Evolutionary conservation across 805 yeast genomes (phyloP), one percentile per base, ranked within the genome.

Genomic region (Wickerhamiella kurtzmanii): DNA sequence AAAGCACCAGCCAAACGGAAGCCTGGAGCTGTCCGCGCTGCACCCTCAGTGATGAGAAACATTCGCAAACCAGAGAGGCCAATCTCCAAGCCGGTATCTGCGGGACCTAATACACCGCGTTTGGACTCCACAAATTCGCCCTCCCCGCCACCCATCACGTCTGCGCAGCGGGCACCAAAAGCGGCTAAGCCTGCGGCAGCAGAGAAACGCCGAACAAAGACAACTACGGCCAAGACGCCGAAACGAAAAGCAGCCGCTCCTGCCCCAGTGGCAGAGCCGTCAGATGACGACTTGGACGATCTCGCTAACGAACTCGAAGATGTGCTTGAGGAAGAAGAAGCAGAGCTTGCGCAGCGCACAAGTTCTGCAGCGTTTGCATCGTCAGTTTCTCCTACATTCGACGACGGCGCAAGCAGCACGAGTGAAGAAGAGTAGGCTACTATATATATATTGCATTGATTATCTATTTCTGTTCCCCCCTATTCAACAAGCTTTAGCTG

Each of bases 241-340:
- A n/a, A n/a, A n/a, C n/a, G n/a, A n/a, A n/a, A n/a, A n/a, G 19
- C 38, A 8, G n/a, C 25, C 25, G 22, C 25, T n/a, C n/a, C n/a
- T n/a, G n/a, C n/a, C n/a, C n/a, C n/a, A n/a, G n/a, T n/a, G n/a
- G n/a, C 35, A 16, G 43, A 9, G 13, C 9, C 28, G 15, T 53
- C 50, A 19, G 61, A 56, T n/a, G 62, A 58, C 20, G 61, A 57
- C 13, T 59, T 60, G 37, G 60, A 58, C 37, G 61, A 54, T 22
- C 46, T 59, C 2, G 56, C 58, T 4, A 60, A 57, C 4, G 63
- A 57, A 9, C 52, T 60, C 17, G 64, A 62, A 6, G 59, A 55
- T 41, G 63, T 59, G 35, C 50, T 60, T 11, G 62, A 52, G 36
- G 62, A 57, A 19, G 50, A 37, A 3, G 52, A 49, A 11, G 51